Percentiles rank a stretch among this genome's conserved stretches.
These are phyloP conservation scores for Microbotryum silenes-acaulis DNA, from an alignment of 1,284 basidiomycete genomes.

Conservation along the genomic window DNA sequence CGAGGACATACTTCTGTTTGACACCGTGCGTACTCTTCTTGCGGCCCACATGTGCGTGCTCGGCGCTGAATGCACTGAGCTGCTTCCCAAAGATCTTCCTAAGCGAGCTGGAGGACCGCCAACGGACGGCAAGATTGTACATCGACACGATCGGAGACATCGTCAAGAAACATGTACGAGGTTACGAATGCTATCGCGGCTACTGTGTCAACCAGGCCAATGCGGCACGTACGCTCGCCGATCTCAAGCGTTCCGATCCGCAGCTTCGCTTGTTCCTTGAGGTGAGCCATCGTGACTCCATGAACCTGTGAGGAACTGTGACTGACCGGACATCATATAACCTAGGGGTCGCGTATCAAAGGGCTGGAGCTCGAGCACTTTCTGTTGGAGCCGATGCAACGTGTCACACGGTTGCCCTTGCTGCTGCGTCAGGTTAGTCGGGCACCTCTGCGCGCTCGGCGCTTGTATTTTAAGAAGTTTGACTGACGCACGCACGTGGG, in stretches of 20 bases:
- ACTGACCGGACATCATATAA: neutral
- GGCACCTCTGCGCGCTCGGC: neutral
- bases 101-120: slow-evolving; percentile 78
- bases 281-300: slow-evolving; percentile 42
- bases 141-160: slow-evolving; percentile 82
- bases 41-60: slow-evolving; percentile 4
- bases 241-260: slow-evolving; percentile 59
- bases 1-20: slow-evolving; percentile 78
- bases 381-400: slow-evolving; percentile 89
- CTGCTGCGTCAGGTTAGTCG: slow-evolving; percentile 63
- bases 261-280: slow-evolving; percentile 60
- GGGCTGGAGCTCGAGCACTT: slow-evolving; percentile 85
- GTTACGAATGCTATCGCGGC: slow-evolving; percentile 56
- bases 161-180: slow-evolving; percentile 61
- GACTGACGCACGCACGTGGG: neutral
- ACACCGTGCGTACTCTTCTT: slow-evolving; percentile 53
- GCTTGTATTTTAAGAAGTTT: neutral
- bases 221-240: slow-evolving; percentile 69
- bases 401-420: slow-evolving; percentile 83
- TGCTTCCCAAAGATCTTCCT: slow-evolving; percentile 55
- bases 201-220: slow-evolving; percentile 84
- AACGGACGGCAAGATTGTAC: slow-evolving; percentile 82
- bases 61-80: slow-evolving; percentile 6
- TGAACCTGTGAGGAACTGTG: too few relatives aligned
- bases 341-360: slow-evolving; percentile 57